Evolutionary conservation across 257 asterid genomes (phyloP), one percentile per base, ranked within the genome.

Genomic region (Eucommia ulmoides): DNA sequence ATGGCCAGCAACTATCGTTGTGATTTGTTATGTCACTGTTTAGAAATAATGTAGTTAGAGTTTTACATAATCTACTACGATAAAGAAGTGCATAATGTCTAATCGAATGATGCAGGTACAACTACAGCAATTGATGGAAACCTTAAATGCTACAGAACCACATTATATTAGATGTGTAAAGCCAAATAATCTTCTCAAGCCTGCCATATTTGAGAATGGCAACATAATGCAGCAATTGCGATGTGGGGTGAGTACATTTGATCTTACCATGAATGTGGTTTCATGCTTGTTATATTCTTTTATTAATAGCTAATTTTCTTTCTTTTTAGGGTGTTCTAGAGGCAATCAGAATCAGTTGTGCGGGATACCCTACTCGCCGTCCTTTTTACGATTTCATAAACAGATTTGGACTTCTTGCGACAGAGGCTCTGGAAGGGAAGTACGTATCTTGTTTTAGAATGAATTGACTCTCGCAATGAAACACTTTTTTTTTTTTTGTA

Each of bases 361-460:
- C 96, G 17, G 98, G 98, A 58, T 89, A 72, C 65, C 98, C 98
- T 66, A 89, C 98, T 61, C 98, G 98, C 23, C 94, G 96, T 55
- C 84, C 84, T 69, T 89, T 82, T 73, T 82, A 76, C 61, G 98
- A 89, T 59, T 89, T 89, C 80, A 71, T 83, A 65, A 72, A 78
- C 74, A 81, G 98, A 81, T 85, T 89, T 67, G 94, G 96, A 55
- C 82, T 85, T 74, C 94, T 89, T 63, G 96, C 96, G 21, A 82
- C 96, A 15, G 94, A 85, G 77, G 73, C 61, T 67, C 73, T 85
- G 79, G 82, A 56, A 65, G 93, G 88, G 60, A 82, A 73, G 96
- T 89, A 63, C 64, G 72, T 68, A 29, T 44, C 48, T 60, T 25
- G 24, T 52, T 54, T 42, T 57, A 23, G 49, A 51, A 53, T 64